These are phyloP conservation scores for Extremus antarcticus DNA, from an alignment of 495 filamentous ascomycete species.

Conservation along the genomic window DNA sequence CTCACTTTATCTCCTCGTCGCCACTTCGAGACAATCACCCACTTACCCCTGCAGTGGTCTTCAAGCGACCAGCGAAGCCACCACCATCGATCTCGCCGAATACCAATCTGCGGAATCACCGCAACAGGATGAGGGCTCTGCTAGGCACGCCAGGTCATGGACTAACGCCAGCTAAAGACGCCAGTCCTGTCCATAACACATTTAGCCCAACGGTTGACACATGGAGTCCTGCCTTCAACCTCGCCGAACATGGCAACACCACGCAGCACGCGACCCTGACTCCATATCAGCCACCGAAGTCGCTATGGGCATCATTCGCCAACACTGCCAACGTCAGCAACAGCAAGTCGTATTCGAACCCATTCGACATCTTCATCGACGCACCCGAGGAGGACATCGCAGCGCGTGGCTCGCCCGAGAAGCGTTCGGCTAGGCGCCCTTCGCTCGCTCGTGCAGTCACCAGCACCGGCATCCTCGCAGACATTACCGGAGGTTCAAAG, in stretches of 20 bases:
- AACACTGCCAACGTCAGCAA: constrained; percentile 13
- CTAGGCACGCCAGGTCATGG: constrained; percentile 77
- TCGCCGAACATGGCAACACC: constrained; percentile 31
- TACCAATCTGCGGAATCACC: constrained; percentile 87
- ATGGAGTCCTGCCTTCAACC: constrained; percentile 70
- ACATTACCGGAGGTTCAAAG: constrained; percentile 44
- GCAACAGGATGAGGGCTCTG: constrained; percentile 74
- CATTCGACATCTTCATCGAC: constrained; percentile 69
- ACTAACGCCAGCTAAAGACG: constrained; percentile 46
- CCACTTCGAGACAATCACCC: constrained; percentile 31
- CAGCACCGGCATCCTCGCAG: constrained; percentile 48
- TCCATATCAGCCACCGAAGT: constrained; percentile 8
- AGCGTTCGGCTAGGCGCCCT: constrained; percentile 56
- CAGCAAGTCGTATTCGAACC: constrained; percentile 40
- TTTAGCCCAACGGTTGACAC: constrained; percentile 41
- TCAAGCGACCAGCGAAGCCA: constrained; percentile 70
- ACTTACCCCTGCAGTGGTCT: constrained; percentile 75
- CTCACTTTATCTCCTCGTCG: constrained; percentile 49
- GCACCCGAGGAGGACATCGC: constrained; percentile 37
- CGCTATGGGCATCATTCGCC: constrained; percentile 14
- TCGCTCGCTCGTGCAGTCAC: constrained; percentile 48
- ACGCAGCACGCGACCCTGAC: constrained; percentile 19
- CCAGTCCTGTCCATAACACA: not conserved
- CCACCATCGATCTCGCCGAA: constrained; percentile 86
- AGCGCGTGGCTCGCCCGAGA: constrained; percentile 61